Base-by-base conservation (phyloP, 2,329 filamentous ascomycete species). In the Phialophora chinensis region DNA sequence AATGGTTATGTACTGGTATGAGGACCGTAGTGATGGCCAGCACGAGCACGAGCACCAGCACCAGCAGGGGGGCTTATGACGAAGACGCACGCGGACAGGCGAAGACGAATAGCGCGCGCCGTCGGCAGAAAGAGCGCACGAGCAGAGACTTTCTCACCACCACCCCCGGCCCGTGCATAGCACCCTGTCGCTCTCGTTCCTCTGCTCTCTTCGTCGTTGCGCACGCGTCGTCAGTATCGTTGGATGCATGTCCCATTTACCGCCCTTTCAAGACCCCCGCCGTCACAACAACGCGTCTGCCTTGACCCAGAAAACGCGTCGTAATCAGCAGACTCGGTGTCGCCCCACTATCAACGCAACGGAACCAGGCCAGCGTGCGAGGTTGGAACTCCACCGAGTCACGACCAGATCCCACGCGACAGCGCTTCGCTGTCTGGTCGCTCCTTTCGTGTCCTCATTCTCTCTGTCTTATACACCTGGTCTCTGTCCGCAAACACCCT, bases 201-300 rank as follows among this genome's bases (percentile, higher is more conserved):
- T 52, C 20, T 52, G 49, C 4, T 14, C 20, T 35, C 53, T n/a
- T 33, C 27, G 23, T 55, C 29, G 53, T 35, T 31, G 49, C 25
- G 29, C 29, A 35, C 29, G 29, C 53, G 53, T 31, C 5, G 25
- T 23, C 25, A n/a, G 12, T 6, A 29, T n/a, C 53, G 17, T 31
- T 54, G 35, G 23, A 25, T 52, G 20, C n/a, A 27, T 50, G 25
- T 35, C 31, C 14, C 47, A 17, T 42, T 42, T 17, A 27, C 59
- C 35, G 10, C 25, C n/a, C 11, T 60, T 17, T 50, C 44, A 1
- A 29, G 1, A 4, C 23, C 49, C 10, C 52, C 7, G 35, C 47
- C 49, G 50, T 25, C 35, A 66, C 47, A 56, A 63, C 55, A 63
- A 66, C 65, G 65, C 65, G 65, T 66, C 65, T 54, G 60, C 60